Conservation (phyloP, 345 rosid genomes). For the Lepidium sativum region DNA sequence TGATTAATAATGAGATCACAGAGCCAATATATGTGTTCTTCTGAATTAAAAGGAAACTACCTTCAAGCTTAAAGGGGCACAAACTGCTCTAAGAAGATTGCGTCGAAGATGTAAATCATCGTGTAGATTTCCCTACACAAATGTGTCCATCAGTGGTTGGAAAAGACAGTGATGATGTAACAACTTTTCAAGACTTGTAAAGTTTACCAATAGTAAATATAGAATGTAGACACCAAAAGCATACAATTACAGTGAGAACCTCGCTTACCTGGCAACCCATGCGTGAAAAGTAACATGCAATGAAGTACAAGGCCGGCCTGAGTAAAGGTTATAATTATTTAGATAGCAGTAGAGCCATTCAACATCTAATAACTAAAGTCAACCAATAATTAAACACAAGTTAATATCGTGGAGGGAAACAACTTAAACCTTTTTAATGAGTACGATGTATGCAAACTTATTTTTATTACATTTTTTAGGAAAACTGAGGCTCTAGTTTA, state of each 20-base stretch:
- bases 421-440: neutral
- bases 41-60: conserved; percentile 31
- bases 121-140: conserved; percentile 64
- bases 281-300: conserved; percentile 65
- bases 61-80: conserved; percentile 54
- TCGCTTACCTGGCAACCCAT: conserved; percentile 78
- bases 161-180: neutral
- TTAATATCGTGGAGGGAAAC: neutral
- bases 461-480: neutral
- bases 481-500: conserved; percentile 6
- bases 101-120: conserved; percentile 73
- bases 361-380: neutral
- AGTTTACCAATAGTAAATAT: neutral
- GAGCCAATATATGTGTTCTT: neutral
- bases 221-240: conserved; percentile 3
- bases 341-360: conserved; percentile 3
- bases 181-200: conserved; percentile 4
- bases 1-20: neutral
- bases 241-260: conserved; percentile 8
- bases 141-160: neutral
- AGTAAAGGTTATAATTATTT: conserved; percentile 19
- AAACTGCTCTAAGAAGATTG: conserved; percentile 54
- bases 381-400: neutral
- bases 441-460: conserved; percentile 6
- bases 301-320: conserved; percentile 85